A percentile compares a stretch with the other conserved stretches of the same genome.
Evolutionary conservation across 768 basidiomycete species (phyloP).

Genomic region (Pleurotus ostreatus): DNA sequence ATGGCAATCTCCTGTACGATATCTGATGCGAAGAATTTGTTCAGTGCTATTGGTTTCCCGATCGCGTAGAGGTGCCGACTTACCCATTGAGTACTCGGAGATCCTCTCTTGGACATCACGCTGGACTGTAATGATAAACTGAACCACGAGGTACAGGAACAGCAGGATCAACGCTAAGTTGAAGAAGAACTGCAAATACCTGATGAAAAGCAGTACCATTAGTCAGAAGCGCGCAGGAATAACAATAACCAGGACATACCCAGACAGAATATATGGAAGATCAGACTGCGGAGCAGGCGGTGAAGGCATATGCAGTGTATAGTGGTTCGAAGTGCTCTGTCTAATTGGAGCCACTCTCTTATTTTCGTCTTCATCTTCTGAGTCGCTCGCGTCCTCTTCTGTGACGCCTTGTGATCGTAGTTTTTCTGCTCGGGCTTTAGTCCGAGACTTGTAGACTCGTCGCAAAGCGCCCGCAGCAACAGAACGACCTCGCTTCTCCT

Average conservation of each 20-base stretch:
- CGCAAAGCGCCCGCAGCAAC: slow-evolving; percentile 64
- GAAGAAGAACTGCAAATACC: slow-evolving; percentile 94
- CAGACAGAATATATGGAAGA: slow-evolving; percentile 77
- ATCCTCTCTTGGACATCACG: slow-evolving; percentile 87
- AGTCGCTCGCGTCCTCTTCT: slow-evolving; percentile 36
- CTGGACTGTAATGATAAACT: slow-evolving; percentile 87
- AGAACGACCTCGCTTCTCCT: slow-evolving; percentile 36
- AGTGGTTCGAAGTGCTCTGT: slow-evolving; percentile 69
- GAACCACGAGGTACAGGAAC: slow-evolving; percentile 79
- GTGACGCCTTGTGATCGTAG: slow-evolving; percentile 26
- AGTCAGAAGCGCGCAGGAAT: neutral
- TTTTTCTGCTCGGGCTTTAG: slow-evolving; percentile 35
- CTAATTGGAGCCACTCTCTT: slow-evolving; percentile 34
- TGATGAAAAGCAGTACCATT: slow-evolving; percentile 23
- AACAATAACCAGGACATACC: slow-evolving; percentile 48
- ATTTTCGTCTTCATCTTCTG: slow-evolving; percentile 46
- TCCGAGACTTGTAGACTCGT: slow-evolving; percentile 61
- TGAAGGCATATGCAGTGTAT: slow-evolving; percentile 77
- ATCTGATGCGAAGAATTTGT: slow-evolving; percentile 38
- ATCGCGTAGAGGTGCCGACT: slow-evolving; percentile 20
- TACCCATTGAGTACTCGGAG: slow-evolving; percentile 85
- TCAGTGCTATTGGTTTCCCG: slow-evolving; percentile 14
- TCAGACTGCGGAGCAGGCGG: slow-evolving; percentile 54
- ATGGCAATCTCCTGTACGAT: slow-evolving; percentile 90
- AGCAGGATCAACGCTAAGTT: slow-evolving; percentile 81